These are phyloP conservation scores for Melanopsichium pennsylvanicum DNA, from an alignment of 1,284 basidiomycete species.

Conservation along the genomic window DNA sequence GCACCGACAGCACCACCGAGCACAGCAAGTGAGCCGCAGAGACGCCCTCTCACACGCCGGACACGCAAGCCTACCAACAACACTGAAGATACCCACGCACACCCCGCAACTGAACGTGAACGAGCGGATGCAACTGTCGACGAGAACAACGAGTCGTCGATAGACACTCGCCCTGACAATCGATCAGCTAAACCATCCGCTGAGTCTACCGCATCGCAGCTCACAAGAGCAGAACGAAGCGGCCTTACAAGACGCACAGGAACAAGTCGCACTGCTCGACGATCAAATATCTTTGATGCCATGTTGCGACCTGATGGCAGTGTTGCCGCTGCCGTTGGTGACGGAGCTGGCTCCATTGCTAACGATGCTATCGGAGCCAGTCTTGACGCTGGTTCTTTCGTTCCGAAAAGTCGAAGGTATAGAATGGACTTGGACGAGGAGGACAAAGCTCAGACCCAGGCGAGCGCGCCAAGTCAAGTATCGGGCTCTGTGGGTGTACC, in stretches of 20 bases:
- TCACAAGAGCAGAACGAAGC: conserved; percentile 14
- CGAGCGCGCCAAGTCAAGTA: background rate
- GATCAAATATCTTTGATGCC: conserved; percentile 45
- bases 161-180: background rate
- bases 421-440: conserved; percentile 49
- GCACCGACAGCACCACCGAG: conserved; percentile 6
- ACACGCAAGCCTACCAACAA: conserved; percentile 20
- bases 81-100: background rate
- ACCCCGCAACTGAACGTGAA: background rate
- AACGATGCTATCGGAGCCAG: background rate
- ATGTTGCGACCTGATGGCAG: conserved; percentile 6
- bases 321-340: background rate
- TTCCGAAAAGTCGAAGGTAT: conserved; percentile 32
- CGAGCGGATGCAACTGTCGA: background rate
- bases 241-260: conserved; percentile 36
- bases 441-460: conserved; percentile 23
- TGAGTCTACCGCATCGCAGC: conserved; percentile 11
- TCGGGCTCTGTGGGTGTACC: background rate
- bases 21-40: conserved; percentile 5
- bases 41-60: conserved; percentile 37
- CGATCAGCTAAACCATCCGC: background rate
- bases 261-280: conserved; percentile 19
- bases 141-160: background rate
- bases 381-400: background rate
- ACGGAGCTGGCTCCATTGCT: background rate